Evolutionary conservation across 2,329 filamentous ascomycete genomes (phyloP).

Genomic region (Leptographium galeiforme): DNA sequence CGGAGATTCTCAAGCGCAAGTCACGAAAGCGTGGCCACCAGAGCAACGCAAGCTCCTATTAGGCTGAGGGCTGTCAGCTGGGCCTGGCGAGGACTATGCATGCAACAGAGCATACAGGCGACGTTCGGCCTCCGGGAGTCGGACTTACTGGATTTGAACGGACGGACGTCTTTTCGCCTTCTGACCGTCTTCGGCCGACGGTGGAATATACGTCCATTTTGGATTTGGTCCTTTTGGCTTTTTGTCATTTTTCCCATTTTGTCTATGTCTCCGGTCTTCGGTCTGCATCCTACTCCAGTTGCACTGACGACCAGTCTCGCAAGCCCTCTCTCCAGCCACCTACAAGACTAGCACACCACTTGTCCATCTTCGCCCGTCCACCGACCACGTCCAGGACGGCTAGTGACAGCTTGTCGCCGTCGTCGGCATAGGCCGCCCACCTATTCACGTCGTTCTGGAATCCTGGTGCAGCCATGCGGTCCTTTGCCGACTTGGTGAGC

Average conservation of each 20-base stretch:
- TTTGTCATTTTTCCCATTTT: not conserved
- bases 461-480: constrained; percentile 18
- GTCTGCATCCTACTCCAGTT: constrained; percentile 15
- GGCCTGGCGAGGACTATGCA: no score
- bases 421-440: constrained; percentile 15
- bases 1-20: constrained; percentile 26
- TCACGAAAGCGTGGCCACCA: constrained; percentile 15
- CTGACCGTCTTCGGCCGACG: not conserved
- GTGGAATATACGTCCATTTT: constrained; percentile 1
- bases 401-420: constrained; percentile 10
- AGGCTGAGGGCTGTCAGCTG: no score
- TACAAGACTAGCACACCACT: constrained; percentile 22
- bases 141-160: not conserved
- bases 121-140: not conserved
- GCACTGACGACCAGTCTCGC: constrained; percentile 22
- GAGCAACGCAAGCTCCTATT: not conserved
- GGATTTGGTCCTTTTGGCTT: not conserved
- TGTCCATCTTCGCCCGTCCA: constrained; percentile 16
- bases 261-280: not conserved
- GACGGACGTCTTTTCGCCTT: not conserved
- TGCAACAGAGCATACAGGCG: not conserved
- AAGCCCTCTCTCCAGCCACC: constrained; percentile 25
- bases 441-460: constrained; percentile 24
- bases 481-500: constrained; percentile 19
- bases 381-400: constrained; percentile 17